phyloP scores from a whole-genome alignment of 2,329 filamentous ascomycete genomes.

The Alternaria hordeiaustralica region DNA sequence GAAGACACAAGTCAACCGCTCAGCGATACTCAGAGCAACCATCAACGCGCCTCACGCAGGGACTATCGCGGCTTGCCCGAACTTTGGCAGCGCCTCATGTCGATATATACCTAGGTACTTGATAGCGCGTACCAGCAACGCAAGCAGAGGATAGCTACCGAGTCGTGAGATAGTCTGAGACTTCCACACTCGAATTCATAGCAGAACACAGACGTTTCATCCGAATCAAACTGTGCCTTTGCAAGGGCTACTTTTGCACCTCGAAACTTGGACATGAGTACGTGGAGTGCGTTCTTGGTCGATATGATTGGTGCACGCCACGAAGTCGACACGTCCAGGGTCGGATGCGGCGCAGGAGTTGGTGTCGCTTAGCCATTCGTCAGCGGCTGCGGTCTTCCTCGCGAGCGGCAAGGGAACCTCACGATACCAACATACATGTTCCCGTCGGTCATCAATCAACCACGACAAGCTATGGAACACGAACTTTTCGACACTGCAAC shows the following conservation, averaged over 20 bases:
- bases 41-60: conserved; percentile 43
- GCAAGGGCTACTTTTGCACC: conserved; percentile 44
- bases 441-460: not conserved
- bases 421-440: not conserved
- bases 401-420: conserved; percentile 2
- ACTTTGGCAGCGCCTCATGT: conserved; percentile 68
- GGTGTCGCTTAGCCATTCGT: conserved; percentile 37
- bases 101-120: conserved; percentile 67
- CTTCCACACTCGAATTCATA: conserved; percentile 74
- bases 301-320: conserved; percentile 32
- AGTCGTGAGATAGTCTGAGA: conserved; percentile 57
- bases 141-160: conserved; percentile 56
- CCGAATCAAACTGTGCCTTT: conserved; percentile 51
- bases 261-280: conserved; percentile 35
- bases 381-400: conserved; percentile 9
- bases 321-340: conserved; percentile 27
- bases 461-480: not conserved
- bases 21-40: conserved; percentile 39
- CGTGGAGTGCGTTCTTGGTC: conserved; percentile 23
- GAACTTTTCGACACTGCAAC: not conserved
- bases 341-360: conserved; percentile 28
- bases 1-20: conserved; percentile 40
- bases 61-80: conserved; percentile 43
- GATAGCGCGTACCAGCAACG: conserved; percentile 65
- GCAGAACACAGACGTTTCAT: conserved; percentile 64